Base-by-base conservation (phyloP, 768 basidiomycete species). In the Pleurotus djamor region DNA sequence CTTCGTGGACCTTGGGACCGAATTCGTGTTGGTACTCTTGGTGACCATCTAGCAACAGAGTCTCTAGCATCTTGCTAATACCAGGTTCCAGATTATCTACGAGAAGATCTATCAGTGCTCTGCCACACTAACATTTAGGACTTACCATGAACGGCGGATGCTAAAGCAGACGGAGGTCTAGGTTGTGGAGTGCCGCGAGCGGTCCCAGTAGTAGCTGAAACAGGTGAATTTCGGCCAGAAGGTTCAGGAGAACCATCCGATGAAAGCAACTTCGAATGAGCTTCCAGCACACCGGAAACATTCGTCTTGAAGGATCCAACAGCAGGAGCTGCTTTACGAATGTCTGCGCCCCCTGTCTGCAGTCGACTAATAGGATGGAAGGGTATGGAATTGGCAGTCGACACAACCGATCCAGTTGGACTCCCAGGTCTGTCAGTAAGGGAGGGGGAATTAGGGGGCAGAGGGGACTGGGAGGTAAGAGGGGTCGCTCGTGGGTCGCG, bases 11-110 rank as follows among this genome's bases (percentile, higher is more conserved):
- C 54, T 83, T 84, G 3, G 96, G 95, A 5, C 96, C 96, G 67
- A 99, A 96, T 66, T 99, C 96, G 33, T 89, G 82, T 59, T 94
- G 86, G 1, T 94, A 79, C 59, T 97, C 94, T 28, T 88, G 86
- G 66, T 86, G 88, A 61, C 88, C 92, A 68, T 96, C 94, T 38
- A 93, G 77, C 68, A 94, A 98, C 17, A 96, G 78, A 59, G 92
- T 89, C 68, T 98, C 97, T 17, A 99, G 76, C 10, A 98, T 77
- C 51, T 91, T 91, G 67, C 84, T 90, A 65, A 98, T 92, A 7
- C 90, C 92, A 47, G 91, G 87, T 67, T 98, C 96, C 66, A 91
- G 91, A 0, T 91, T 91, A 64, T 97, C 96, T 95, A 66, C 34
- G n/a, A 21, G 28, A 14, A 55, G 43, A 17, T 17, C n/a, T 54